Percentiles rank a stretch among this genome's conserved stretches.
Evolutionary conservation across 139 green algal species (phyloP).

Genomic region (Nannochloris sp.): DNA sequence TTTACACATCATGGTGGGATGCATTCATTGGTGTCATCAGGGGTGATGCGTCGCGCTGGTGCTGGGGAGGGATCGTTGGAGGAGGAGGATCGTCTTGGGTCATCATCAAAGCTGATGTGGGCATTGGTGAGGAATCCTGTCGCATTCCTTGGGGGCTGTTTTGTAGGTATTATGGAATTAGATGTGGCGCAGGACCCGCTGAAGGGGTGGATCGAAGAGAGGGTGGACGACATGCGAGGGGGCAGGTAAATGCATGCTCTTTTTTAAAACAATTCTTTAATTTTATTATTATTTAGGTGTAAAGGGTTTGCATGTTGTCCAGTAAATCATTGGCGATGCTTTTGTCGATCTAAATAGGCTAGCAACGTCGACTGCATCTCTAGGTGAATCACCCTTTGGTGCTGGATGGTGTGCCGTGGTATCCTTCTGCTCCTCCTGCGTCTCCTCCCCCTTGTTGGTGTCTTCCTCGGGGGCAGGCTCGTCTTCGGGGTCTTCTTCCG

Average conservation of each 20-base stretch:
- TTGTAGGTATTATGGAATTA: constrained; percentile 16
- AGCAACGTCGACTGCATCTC: background rate
- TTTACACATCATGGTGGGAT: too few relatives aligned
- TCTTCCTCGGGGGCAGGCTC: background rate
- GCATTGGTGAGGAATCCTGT: constrained; percentile 6
- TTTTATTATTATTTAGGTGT: background rate
- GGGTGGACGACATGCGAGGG: background rate
- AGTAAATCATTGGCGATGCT: constrained; percentile 2
- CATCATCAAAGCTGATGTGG: background rate
- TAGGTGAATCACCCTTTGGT: background rate
- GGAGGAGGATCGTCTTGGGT: background rate
- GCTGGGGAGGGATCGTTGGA: background rate
- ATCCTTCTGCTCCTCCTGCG: background rate
- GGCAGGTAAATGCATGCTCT: too few relatives aligned
- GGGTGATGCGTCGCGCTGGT: background rate
- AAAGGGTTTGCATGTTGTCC: background rate
- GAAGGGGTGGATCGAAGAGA: constrained; percentile 12
- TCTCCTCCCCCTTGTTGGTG: background rate
- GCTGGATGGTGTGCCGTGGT: too few relatives aligned
- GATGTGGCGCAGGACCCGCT: constrained; percentile 18
- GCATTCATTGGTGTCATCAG: background rate
- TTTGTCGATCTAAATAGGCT: constrained; percentile 1
- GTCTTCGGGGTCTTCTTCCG: constrained; percentile 15
- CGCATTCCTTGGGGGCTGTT: constrained; percentile 11
- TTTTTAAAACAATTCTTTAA: too few relatives aligned